phyloP scores from a whole-genome alignment of 1,139 yeast genomes.

The Pneumocystis canis region DNA sequence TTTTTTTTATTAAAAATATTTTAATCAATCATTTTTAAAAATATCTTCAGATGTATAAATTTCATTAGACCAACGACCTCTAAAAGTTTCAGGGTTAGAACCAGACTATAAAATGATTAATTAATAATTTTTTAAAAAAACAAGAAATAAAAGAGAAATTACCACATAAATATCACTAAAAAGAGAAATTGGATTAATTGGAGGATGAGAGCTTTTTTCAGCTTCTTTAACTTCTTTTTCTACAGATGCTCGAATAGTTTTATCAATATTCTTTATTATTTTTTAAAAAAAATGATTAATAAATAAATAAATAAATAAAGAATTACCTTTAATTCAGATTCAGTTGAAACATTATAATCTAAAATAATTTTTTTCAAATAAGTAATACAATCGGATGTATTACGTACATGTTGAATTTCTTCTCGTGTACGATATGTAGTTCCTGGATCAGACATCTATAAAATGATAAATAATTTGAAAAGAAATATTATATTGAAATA shows the following conservation, averaged over 20 bases:
- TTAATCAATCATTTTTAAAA: background rate
- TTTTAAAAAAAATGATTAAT: background rate
- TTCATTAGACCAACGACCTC: slow-evolving; percentile 94
- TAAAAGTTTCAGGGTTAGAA: slow-evolving; percentile 74
- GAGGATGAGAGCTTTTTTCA: slow-evolving; percentile 88
- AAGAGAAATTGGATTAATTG: slow-evolving; percentile 82
- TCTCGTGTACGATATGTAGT: slow-evolving; percentile 52
- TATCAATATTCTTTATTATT: slow-evolving; percentile 52
- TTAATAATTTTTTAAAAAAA: too few relatives aligned
- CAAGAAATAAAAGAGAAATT: background rate
- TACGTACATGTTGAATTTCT: slow-evolving; percentile 98
- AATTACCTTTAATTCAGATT: slow-evolving; percentile 51
- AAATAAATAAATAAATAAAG: slow-evolving; percentile 19
- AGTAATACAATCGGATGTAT: slow-evolving; percentile 93
- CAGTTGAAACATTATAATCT: slow-evolving; percentile 74
- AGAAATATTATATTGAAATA: slow-evolving; percentile 99
- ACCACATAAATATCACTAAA: slow-evolving; percentile 87
- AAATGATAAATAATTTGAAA: slow-evolving; percentile 22
- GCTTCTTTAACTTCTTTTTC: slow-evolving; percentile 91
- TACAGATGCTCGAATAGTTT: slow-evolving; percentile 87
- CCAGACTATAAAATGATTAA: slow-evolving; percentile 40
- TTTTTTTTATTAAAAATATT: background rate
- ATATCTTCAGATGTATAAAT: slow-evolving; percentile 23
- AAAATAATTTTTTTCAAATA: slow-evolving; percentile 79
- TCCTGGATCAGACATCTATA: slow-evolving; percentile 10